These are phyloP conservation scores for Lepidium didymum DNA, from an alignment of 345 rosid genomes.

Conservation along the genomic window DNA sequence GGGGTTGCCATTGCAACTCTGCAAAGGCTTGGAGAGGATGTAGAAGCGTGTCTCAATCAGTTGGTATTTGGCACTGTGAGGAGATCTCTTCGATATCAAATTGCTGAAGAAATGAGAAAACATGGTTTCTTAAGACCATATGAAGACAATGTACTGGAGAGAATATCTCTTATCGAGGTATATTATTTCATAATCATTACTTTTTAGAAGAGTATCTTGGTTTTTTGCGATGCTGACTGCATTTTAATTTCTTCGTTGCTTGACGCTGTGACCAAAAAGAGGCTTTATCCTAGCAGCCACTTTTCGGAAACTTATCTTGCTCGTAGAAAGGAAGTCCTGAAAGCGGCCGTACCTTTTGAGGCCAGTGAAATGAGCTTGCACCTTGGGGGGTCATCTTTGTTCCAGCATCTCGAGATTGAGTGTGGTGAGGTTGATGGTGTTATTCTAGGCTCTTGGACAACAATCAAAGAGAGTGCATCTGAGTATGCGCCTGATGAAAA, in stretches of 20 bases:
- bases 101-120: conserved; percentile 73
- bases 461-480: conserved; percentile 44
- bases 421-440: conserved; percentile 98
- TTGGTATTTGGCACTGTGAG: conserved; percentile 85
- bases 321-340: conserved; percentile 42
- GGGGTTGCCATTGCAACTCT: conserved; percentile 76
- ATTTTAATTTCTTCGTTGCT: conserved; percentile 24
- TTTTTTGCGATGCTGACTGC: conserved; percentile 21
- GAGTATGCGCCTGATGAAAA: conserved; percentile 47
- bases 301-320: conserved; percentile 77
- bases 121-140: conserved; percentile 64
- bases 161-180: conserved; percentile 85
- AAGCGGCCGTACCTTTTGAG: conserved; percentile 30
- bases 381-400: conserved; percentile 38
- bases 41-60: conserved; percentile 77
- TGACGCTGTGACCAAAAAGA: conserved; percentile 45
- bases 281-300: conserved; percentile 90
- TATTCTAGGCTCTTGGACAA: conserved; percentile 86
- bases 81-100: conserved; percentile 66
- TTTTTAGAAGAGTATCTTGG: conserved; percentile 10
- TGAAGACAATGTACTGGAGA: conserved; percentile 75
- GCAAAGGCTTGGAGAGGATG: conserved; percentile 93
- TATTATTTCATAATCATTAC: conserved; percentile 8
- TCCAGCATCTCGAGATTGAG: conserved; percentile 40
- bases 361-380: conserved; percentile 41